Conservation (phyloP, 1,139 yeast genomes). For the Pneumocystis murina region DNA sequence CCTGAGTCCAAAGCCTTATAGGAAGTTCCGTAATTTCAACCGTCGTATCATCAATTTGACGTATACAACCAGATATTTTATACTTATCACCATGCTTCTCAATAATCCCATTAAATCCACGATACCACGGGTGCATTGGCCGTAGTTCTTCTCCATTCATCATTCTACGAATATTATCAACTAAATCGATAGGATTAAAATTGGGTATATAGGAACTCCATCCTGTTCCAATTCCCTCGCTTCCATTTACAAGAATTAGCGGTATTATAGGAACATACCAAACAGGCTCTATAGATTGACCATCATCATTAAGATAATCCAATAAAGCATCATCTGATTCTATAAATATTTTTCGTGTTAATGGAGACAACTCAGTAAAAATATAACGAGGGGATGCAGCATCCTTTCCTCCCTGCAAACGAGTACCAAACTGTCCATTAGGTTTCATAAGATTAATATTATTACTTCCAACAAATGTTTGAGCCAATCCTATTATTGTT, state of each 20-base stretch:
- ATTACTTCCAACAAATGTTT: conserved; percentile 85
- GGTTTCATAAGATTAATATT: conserved; percentile 76
- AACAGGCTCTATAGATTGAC: conserved; percentile 85
- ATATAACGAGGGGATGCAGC: conserved; percentile 98
- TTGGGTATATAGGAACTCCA: conserved; percentile 94
- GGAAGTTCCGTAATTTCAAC: conserved; percentile 89
- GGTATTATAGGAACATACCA: conserved; percentile 92
- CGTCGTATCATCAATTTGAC: conserved; percentile 64
- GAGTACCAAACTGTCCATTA: conserved; percentile 91
- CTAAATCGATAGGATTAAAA: conserved; percentile 74
- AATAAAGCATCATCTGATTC: conserved; percentile 68
- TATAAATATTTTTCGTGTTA: conserved; percentile 64
- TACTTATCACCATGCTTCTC: conserved; percentile 42
- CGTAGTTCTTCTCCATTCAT: conserved; percentile 59
- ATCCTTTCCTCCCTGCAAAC: conserved; percentile 97
- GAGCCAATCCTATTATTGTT: conserved; percentile 88
- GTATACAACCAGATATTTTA: conserved; percentile 64
- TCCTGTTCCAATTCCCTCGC: conserved; percentile 98
- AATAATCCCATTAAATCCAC: conserved; percentile 85
- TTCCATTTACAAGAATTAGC: conserved; percentile 82
- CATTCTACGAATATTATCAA: conserved; percentile 51
- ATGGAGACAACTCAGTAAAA: conserved; percentile 64
- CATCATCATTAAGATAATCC: conserved; percentile 80
- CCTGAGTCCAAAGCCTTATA: conserved; percentile 80
- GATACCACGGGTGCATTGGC: conserved; percentile 85